phyloP scores from a whole-genome alignment of 2,329 filamentous ascomycete genomes.

The Lachnellula cervina region DNA sequence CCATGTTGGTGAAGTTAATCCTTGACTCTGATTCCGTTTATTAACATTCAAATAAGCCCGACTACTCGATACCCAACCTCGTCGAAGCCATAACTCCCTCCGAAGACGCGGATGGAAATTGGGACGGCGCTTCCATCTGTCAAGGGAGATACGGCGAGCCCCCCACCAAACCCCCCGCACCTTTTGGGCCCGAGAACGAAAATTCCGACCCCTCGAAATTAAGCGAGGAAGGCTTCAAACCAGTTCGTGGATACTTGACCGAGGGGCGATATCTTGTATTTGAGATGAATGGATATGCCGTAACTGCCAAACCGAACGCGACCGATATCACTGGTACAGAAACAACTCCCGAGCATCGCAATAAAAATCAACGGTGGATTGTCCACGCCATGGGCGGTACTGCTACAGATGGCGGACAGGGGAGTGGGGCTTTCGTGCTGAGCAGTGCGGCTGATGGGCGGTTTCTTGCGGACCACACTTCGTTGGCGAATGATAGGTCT shows the following conservation, averaged over 20 bases:
- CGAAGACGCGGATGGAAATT: slow-evolving; percentile 37
- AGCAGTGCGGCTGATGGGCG: slow-evolving; percentile 37
- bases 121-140: slow-evolving; percentile 42
- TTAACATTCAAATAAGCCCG: slow-evolving; percentile 30
- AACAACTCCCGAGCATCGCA: slow-evolving; percentile 34
- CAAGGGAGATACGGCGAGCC: slow-evolving; percentile 33
- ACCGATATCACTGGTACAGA: slow-evolving; percentile 15
- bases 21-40: background rate
- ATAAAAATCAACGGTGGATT: slow-evolving; percentile 44
- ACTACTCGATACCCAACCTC: slow-evolving; percentile 43
- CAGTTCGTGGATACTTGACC: slow-evolving; percentile 45
- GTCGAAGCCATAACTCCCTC: slow-evolving; percentile 40
- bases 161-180: slow-evolving; percentile 37
- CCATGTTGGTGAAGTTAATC: slow-evolving; percentile 1
- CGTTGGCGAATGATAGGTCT: background rate
- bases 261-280: slow-evolving; percentile 50
- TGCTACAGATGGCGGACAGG: slow-evolving; percentile 32
- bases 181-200: slow-evolving; percentile 39
- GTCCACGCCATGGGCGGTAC: slow-evolving; percentile 17
- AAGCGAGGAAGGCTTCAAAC: slow-evolving; percentile 49
- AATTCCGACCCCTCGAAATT: slow-evolving; percentile 31
- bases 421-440: slow-evolving; percentile 32
- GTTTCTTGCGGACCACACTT: slow-evolving; percentile 27
- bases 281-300: slow-evolving; percentile 40
- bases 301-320: slow-evolving; percentile 28